Base-by-base conservation (phyloP, 202 grass and related monocot genomes). In the Alloteropsis angusta region DNA sequence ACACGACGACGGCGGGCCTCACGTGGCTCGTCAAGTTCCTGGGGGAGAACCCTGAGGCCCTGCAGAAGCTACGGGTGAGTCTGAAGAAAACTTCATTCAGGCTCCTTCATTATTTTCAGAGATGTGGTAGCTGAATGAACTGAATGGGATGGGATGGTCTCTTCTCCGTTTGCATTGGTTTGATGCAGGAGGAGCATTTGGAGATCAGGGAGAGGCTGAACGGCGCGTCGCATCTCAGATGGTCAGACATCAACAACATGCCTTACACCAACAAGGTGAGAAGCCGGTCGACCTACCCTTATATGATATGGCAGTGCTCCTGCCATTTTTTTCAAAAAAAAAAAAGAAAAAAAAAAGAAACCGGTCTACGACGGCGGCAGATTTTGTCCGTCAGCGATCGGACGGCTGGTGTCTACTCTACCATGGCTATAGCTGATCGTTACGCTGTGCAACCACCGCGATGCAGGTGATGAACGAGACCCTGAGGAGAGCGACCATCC, bases 1-100 rank as follows among this genome's bases (percentile, higher is more conserved):
- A 93, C 78, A 93, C 90, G 0, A 93, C 90, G 4, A 87, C 90
- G 6, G 90, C 90, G 0, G 87, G 84, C 0, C 84, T 89, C 22
- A 93, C 90, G 0, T 93, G 90, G 90, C 73, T 89, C 57, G 16
- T 87, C 81, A 93, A 93, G 84, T 93, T 93, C 87, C 78, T 90
- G 22, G 90, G 81, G 0, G 90, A 93, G 13, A 93, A 89, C 81
- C 87, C 84, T 0, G 42, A 63, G 0, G 81, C 72, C 49, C 81
- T 87, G 6, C 56, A 76, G 9, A 93, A 64, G 60, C 87, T 93
- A 0, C 70, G 90, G 18, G 89, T 87, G 77, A 70, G 49, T 17
- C n/a, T 45, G 63, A 21, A n/a, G n/a, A n/a, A n/a, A 15, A 21
- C 61, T 12, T 21, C 1, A 36, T 6, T 5, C 35, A 6, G 35